Conservation (phyloP, 495 filamentous ascomycete genomes). For the Parachaetomium inaequale region DNA sequence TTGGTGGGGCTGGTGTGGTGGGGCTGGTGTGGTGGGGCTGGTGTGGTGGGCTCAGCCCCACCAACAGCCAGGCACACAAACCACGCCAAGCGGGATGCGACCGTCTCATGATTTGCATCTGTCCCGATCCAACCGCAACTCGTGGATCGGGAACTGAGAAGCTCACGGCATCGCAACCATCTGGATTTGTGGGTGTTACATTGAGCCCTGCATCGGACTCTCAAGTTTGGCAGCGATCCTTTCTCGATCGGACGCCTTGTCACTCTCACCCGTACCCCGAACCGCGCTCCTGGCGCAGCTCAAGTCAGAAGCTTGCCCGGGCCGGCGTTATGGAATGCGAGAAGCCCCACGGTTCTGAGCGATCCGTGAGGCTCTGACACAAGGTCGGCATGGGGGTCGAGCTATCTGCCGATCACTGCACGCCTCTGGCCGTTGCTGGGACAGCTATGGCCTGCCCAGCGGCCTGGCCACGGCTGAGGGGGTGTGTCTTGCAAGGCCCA, state of each 20-base stretch:
- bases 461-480: background rate
- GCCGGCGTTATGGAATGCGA: background rate
- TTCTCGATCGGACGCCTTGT: background rate
- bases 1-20: too few relatives aligned
- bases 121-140: background rate
- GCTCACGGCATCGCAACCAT: background rate
- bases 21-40: too few relatives aligned
- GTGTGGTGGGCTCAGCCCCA: background rate
- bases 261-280: background rate
- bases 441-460: background rate
- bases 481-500: background rate
- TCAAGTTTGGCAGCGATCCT: background rate
- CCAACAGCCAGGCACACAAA: background rate
- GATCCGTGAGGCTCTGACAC: background rate
- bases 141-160: too few relatives aligned
- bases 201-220: background rate
- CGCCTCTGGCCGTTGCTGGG: background rate
- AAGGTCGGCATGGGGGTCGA: background rate
- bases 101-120: background rate
- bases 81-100: background rate
- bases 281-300: background rate
- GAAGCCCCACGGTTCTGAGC: background rate
- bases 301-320: background rate
- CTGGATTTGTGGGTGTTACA: background rate
- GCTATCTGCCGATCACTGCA: background rate